Conservation (phyloP, 768 basidiomycete genomes). For the Hygrocybe punicea region DNA sequence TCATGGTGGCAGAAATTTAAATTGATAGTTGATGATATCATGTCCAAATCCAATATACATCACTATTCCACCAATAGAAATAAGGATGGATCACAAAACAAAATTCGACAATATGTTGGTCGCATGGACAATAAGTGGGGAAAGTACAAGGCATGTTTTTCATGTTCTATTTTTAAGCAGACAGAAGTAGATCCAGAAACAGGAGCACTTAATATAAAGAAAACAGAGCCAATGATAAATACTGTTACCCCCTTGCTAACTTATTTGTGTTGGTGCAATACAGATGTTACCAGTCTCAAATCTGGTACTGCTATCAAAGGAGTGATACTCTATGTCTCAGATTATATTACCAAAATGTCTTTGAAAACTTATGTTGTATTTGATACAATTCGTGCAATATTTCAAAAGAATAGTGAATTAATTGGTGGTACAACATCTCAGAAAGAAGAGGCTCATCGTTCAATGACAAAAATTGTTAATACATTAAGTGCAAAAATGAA, state of each 20-base stretch:
- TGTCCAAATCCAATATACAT: no score
- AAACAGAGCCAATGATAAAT: no score
- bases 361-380: conserved; percentile 37
- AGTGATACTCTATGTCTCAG: conserved; percentile 32
- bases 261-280: no score
- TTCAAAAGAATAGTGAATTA: no score
- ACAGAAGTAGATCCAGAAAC: conserved; percentile 29
- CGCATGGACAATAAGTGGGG: no score
- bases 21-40: conserved; percentile 23
- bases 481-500: conserved; percentile 26
- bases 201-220: conserved; percentile 29
- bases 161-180: conserved; percentile 15
- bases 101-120: conserved; percentile 13
- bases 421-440: conserved; percentile 4
- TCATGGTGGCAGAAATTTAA: conserved; percentile 20
- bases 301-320: conserved; percentile 38
- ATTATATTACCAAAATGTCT: conserved; percentile 36
- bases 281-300: conserved; percentile 26
- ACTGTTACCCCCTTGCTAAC: no score
- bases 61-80: conserved; percentile 22
- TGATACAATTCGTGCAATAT: no score
- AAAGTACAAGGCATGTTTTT: conserved; percentile 38
- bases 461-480: conserved; percentile 30
- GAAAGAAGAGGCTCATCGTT: conserved; percentile 16
- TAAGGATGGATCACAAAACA: conserved; percentile 30